Conservation (phyloP, 2,329 filamentous ascomycete genomes). For the Paramyrothecium sp. region DNA sequence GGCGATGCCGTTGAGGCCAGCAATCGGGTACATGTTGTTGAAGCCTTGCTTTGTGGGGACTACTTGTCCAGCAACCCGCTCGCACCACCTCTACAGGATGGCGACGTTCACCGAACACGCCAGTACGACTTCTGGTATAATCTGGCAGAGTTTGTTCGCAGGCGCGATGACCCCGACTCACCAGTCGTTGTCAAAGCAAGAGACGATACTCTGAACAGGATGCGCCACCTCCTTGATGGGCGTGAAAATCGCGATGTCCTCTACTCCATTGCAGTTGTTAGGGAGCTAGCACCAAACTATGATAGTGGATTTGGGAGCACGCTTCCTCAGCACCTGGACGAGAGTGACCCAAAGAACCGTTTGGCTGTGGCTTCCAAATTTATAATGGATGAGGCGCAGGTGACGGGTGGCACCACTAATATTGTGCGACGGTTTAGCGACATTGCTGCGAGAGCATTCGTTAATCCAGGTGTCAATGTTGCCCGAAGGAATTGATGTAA, state of each 20-base stretch:
- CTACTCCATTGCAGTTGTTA: constrained; percentile 81
- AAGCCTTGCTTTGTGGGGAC: constrained; percentile 73
- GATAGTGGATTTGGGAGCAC: constrained; percentile 57
- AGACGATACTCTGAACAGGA: constrained; percentile 62
- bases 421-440: constrained; percentile 70
- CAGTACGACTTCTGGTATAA: constrained; percentile 82
- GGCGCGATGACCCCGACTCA: constrained; percentile 56
- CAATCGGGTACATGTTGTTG: constrained; percentile 72
- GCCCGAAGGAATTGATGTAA: constrained; percentile 21
- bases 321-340: constrained; percentile 60
- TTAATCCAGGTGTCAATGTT: constrained; percentile 50
- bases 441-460: constrained; percentile 61
- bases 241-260: constrained; percentile 87
- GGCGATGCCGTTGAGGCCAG: constrained; percentile 64
- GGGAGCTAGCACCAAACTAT: constrained; percentile 68
- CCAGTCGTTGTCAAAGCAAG: constrained; percentile 46
- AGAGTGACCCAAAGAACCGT: constrained; percentile 65
- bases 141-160: constrained; percentile 64
- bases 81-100: constrained; percentile 44
- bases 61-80: constrained; percentile 60
- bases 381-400: constrained; percentile 62
- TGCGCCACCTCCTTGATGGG: constrained; percentile 72
- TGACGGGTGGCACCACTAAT: constrained; percentile 69
- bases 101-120: constrained; percentile 53
- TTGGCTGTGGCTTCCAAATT: constrained; percentile 70